These are phyloP conservation scores for Aspergillus clavatus DNA, from an alignment of 2,329 filamentous ascomycete species.

Conservation along the genomic window DNA sequence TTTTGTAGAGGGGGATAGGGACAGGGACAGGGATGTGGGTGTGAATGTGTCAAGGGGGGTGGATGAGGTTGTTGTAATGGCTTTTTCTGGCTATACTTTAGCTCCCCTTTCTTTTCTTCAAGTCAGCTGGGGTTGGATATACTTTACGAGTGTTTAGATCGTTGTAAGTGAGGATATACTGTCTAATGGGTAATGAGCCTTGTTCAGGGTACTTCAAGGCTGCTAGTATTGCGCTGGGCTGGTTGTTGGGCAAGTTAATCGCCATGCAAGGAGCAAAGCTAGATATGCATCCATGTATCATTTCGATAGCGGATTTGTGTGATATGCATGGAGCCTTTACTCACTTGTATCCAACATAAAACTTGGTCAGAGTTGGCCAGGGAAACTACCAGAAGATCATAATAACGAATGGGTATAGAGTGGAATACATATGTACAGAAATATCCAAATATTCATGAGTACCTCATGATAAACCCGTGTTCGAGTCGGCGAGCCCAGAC, in stretches of 20 bases:
- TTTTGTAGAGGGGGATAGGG: slow-evolving; percentile 17
- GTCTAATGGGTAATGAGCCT: not conserved
- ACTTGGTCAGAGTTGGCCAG: too few relatives aligned
- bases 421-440: slow-evolving; percentile 13
- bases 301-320: not conserved
- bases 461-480: slow-evolving; percentile 16
- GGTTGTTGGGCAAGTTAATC: not conserved
- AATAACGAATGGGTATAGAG: slow-evolving; percentile 19
- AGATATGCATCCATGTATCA: not conserved
- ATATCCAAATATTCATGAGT: not conserved
- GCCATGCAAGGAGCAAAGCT: not conserved
- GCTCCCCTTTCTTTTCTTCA: too few relatives aligned
- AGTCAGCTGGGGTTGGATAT: not conserved
- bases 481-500: slow-evolving; percentile 9
- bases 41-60: too few relatives aligned
- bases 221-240: too few relatives aligned
- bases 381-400: too few relatives aligned
- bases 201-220: too few relatives aligned
- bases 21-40: too few relatives aligned
- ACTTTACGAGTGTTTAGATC: not conserved
- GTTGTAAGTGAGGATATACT: not conserved
- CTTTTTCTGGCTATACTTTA: too few relatives aligned
- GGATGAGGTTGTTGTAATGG: too few relatives aligned
- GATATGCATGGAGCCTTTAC: not conserved
- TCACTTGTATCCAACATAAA: too few relatives aligned